Evolutionary conservation across 192 early-diverging fungal genomes (phyloP).

Genomic region (Bifiguratus adelaidae): DNA sequence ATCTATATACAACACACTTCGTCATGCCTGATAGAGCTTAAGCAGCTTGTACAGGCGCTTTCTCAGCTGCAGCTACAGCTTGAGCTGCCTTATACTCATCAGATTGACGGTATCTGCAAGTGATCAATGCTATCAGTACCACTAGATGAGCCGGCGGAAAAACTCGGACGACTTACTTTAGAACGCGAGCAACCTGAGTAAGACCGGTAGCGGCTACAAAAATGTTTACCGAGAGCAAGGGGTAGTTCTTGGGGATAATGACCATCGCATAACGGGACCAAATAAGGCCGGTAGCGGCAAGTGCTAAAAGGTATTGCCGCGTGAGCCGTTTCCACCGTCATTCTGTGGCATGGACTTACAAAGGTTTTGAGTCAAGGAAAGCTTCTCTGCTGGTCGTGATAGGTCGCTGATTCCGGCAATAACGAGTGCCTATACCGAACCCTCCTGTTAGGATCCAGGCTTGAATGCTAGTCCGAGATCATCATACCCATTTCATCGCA

Average conservation of each 20-base stretch:
- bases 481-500: conserved; percentile 75
- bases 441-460: background rate
- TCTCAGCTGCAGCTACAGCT: conserved; percentile 10
- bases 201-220: conserved; percentile 87
- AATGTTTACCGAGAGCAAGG: conserved; percentile 82
- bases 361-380: conserved; percentile 74
- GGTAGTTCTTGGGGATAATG: conserved; percentile 90
- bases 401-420: conserved; percentile 89
- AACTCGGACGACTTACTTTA: conserved; percentile 54
- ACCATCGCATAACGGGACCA: conserved; percentile 96
- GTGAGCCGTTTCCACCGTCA: background rate
- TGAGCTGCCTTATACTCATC: conserved; percentile 30
- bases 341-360: conserved; percentile 20
- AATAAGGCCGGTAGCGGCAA: conserved; percentile 90
- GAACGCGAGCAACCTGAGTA: conserved; percentile 80
- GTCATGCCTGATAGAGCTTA: too few species aligned
- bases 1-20: too few species aligned
- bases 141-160: too few species aligned
- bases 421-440: conserved; percentile 63
- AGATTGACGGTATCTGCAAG: conserved; percentile 21
- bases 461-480: conserved; percentile 8
- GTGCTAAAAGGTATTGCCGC: conserved; percentile 28
- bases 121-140: too few species aligned
- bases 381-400: conserved; percentile 79
- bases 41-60: too few species aligned